phyloP scores from a whole-genome alignment of 2,329 filamentous ascomycete genomes.

The Ascochyta rabiei region DNA sequence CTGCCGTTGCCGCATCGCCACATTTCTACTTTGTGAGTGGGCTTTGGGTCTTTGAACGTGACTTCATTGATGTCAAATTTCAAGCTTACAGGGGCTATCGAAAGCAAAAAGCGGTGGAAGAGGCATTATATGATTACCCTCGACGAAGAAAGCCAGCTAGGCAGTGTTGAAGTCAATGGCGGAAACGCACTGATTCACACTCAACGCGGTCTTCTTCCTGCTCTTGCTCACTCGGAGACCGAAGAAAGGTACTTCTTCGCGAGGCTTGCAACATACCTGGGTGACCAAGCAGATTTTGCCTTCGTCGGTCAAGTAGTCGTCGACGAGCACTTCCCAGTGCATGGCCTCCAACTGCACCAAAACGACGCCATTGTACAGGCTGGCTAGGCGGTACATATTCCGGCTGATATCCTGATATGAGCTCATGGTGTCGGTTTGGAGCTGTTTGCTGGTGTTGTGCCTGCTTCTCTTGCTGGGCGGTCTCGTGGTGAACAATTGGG shows the following conservation, averaged over 20 bases:
- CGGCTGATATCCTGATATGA: background rate
- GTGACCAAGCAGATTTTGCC: background rate
- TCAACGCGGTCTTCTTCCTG: background rate
- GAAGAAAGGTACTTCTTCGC: background rate
- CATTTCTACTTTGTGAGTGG: background rate
- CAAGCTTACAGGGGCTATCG: background rate
- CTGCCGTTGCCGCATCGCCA: background rate
- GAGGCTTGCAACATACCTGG: background rate
- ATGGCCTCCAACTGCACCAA: background rate
- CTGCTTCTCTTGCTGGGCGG: background rate
- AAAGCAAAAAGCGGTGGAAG: background rate
- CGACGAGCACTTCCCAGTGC: background rate
- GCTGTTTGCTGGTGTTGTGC: background rate
- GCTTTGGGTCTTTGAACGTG: background rate
- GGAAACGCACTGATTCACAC: background rate
- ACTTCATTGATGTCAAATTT: background rate
- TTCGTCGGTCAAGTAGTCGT: background rate
- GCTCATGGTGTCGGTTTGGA: background rate
- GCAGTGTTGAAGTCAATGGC: background rate
- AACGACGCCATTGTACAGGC: conserved; percentile 1
- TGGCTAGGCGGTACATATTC: background rate
- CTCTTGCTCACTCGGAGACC: background rate
- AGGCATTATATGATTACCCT: background rate
- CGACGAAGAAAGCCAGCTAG: background rate
- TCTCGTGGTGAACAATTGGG: background rate